These are phyloP conservation scores for Entelexis sorbosivorans DNA, from an alignment of 1,139 yeast species.

Conservation along the genomic window DNA sequence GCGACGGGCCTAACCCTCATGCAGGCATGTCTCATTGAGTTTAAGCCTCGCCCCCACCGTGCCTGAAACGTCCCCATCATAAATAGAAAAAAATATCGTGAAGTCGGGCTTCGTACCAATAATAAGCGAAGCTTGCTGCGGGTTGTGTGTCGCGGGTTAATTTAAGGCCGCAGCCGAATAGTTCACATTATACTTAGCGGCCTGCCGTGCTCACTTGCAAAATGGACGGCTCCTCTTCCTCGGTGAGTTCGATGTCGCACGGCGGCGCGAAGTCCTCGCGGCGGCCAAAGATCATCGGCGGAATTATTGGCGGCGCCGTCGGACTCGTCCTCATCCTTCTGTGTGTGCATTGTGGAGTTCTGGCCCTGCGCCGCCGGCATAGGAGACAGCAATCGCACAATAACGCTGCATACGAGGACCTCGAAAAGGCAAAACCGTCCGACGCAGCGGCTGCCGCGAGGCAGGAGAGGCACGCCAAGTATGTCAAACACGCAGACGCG, in stretches of 20 bases:
- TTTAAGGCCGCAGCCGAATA: neutral
- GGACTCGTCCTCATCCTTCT: conserved; percentile 8
- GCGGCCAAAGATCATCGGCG: conserved; percentile 12
- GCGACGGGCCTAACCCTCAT: neutral
- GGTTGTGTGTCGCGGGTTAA: neutral
- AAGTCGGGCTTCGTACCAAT: neutral
- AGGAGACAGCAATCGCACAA: no score
- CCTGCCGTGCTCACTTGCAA: neutral
- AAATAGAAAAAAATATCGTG: neutral
- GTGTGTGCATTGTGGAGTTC: neutral
- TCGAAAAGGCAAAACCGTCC: neutral
- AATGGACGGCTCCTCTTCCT: conserved; percentile 7
- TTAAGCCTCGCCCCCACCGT: conserved; percentile 1
- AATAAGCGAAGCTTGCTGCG: neutral
- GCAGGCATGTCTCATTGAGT: conserved; percentile 1
- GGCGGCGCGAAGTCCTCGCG: neutral
- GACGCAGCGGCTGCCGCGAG: neutral
- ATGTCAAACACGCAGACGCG: neutral
- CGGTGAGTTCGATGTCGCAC: neutral
- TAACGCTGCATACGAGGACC: neutral
- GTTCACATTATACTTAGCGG: neutral
- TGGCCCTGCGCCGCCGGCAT: neutral
- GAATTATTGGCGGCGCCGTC: conserved; percentile 15
- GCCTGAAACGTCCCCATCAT: neutral
- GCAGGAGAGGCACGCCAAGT: neutral